Conservation (phyloP, 805 yeast genomes). For the Metschnikowia lochheadii region DNA sequence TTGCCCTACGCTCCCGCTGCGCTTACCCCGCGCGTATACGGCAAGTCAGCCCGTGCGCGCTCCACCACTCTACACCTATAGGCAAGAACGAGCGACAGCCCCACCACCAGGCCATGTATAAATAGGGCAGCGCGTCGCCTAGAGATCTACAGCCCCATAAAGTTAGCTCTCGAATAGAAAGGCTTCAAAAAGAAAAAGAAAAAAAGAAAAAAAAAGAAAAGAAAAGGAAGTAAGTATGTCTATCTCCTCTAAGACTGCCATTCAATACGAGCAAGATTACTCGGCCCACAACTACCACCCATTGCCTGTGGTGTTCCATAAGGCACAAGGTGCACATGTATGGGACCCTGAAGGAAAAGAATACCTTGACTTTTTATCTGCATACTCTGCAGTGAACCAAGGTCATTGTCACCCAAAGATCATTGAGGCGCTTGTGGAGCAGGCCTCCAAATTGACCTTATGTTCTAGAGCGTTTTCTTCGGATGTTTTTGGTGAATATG, state of each 20-base stretch:
- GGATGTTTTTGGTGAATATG: conserved; percentile 80
- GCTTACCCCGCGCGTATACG: conserved; percentile 2
- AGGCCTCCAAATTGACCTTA: conserved; percentile 78
- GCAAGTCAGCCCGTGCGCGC: conserved; percentile 14
- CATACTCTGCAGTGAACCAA: conserved; percentile 96
- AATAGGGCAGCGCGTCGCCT: conserved; percentile 5
- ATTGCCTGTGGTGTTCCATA: conserved; percentile 86
- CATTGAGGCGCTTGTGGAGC: conserved; percentile 77
- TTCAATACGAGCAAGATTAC: conserved; percentile 66
- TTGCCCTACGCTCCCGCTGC: neutral
- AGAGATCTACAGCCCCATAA: neutral
- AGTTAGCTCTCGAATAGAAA: no score
- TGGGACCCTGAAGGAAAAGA: conserved; percentile 98
- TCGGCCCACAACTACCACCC: conserved; percentile 98
- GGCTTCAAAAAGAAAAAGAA: no score
- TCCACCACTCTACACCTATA: conserved; percentile 12
- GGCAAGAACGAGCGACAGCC: conserved; percentile 20
- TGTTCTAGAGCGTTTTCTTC: conserved; percentile 91
- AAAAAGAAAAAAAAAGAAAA: no score
- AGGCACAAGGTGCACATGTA: conserved; percentile 85
- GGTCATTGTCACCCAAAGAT: conserved; percentile 98
- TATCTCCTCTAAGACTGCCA: conserved; percentile 62
- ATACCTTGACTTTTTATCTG: conserved; percentile 87
- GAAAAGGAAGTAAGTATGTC: neutral
- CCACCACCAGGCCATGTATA: conserved; percentile 8